Percentiles rank a stretch among this genome's conserved stretches.
Conservation (phyloP, 768 basidiomycete genomes). For the Phaeotremella skinneri region DNA sequence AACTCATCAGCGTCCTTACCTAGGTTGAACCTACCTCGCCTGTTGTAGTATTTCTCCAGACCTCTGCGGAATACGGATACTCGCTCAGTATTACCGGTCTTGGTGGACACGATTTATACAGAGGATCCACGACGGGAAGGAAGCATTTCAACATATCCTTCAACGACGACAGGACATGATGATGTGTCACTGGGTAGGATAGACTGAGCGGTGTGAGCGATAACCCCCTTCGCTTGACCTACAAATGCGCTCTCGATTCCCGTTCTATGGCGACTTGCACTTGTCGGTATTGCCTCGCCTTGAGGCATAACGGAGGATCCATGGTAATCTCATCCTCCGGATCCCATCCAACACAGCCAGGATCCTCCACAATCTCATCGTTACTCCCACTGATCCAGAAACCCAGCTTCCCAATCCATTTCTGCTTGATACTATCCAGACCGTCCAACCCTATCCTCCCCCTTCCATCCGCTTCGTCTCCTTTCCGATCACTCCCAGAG, state of each 20-base stretch:
- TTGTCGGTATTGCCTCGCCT: slow-evolving; percentile 41
- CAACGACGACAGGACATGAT: slow-evolving; percentile 3
- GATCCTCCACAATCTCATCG: not conserved
- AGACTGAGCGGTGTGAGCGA: not conserved
- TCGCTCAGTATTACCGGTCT: slow-evolving; percentile 38
- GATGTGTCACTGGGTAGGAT: slow-evolving; percentile 18
- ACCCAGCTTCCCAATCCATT: too few relatives aligned
- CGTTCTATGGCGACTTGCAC: slow-evolving; percentile 32
- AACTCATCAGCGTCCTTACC: slow-evolving; percentile 24
- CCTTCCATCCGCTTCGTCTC: not conserved
- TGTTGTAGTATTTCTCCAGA: slow-evolving; percentile 20
- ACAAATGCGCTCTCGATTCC: slow-evolving; percentile 34
- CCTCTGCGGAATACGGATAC: slow-evolving; percentile 41
- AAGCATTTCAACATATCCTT: slow-evolving; percentile 28
- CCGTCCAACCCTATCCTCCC: not conserved
- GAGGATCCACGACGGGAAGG: slow-evolving; percentile 18
- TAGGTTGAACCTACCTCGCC: slow-evolving; percentile 34
- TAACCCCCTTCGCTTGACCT: slow-evolving; percentile 9
- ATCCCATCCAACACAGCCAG: slow-evolving; percentile 33
- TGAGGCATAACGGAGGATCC: slow-evolving; percentile 36
- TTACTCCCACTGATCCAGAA: too few relatives aligned
- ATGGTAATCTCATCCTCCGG: slow-evolving; percentile 11
- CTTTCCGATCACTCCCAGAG: not conserved
- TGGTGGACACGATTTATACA: slow-evolving; percentile 25
- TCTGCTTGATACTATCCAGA: not conserved